Percentiles rank a stretch among this genome's conserved stretches.
phyloP scores from a whole-genome alignment of 2,329 filamentous ascomycete species.

The Diaporthe destruens region DNA sequence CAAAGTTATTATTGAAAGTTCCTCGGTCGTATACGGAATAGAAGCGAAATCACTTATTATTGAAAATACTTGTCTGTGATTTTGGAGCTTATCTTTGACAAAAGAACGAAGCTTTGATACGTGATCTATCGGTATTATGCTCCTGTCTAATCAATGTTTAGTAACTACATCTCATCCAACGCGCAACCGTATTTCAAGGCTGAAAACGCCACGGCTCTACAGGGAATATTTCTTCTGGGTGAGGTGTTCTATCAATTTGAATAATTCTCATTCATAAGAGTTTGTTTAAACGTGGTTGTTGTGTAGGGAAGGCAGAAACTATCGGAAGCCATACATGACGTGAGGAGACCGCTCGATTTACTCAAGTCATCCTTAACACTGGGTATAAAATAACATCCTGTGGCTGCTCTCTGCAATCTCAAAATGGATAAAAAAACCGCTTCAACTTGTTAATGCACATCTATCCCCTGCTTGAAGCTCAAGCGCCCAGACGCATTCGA shows the following conservation, averaged over 20 bases:
- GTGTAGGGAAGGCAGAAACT: neutral
- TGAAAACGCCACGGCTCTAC: too few relatives aligned
- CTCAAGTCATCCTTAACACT: neutral
- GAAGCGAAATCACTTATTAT: too few relatives aligned
- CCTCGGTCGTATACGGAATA: too few relatives aligned
- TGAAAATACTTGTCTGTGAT: neutral
- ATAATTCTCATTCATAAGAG: too few relatives aligned
- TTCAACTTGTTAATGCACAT: neutral
- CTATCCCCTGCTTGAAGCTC: constrained; percentile 9
- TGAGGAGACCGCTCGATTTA: neutral
- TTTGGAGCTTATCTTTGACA: neutral
- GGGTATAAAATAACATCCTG: neutral
- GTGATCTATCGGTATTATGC: neutral
- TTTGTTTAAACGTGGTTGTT: neutral
- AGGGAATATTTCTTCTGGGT: too few relatives aligned
- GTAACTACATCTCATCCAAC: neutral
- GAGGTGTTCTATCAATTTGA: too few relatives aligned
- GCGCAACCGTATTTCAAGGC: neutral
- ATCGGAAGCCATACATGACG: too few relatives aligned
- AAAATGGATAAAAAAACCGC: fast-evolving
- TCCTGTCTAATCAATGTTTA: neutral
- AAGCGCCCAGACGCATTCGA: constrained; percentile 5
- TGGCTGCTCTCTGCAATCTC: too few relatives aligned
- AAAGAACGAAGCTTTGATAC: too few relatives aligned
- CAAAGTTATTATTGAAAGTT: neutral